A percentile compares a stretch with the other conserved stretches of the same genome.
Conservation (phyloP, 805 yeast genomes). For the Ogataea pilisensis region DNA sequence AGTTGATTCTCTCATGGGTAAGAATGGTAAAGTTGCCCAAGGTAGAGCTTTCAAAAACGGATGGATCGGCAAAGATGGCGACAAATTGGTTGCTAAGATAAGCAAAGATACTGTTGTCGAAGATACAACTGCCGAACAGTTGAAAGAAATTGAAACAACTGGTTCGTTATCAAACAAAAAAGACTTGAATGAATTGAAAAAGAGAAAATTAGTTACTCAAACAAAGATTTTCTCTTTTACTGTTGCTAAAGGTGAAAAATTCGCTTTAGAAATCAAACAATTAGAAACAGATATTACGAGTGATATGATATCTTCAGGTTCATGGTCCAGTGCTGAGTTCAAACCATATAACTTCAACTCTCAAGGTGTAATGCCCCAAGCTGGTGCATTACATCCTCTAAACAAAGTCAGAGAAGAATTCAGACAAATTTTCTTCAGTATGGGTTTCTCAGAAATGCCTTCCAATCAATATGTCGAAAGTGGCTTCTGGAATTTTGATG, state of each 20-base stretch:
- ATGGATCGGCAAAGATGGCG: conserved; percentile 90
- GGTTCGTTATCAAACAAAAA: conserved; percentile 58
- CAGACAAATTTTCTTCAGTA: conserved; percentile 92
- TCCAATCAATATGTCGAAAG: conserved; percentile 96
- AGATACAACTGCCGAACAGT: conserved; percentile 64
- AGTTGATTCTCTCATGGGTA: conserved; percentile 67
- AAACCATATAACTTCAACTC: conserved; percentile 96
- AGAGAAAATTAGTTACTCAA: conserved; percentile 78
- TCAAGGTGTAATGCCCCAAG: conserved; percentile 79
- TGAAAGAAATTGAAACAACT: conserved; percentile 50
- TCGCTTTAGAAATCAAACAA: conserved; percentile 73
- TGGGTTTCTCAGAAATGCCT: conserved; percentile 99
- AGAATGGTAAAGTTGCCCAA: conserved; percentile 88
- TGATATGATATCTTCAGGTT: conserved; percentile 81
- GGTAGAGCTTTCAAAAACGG: conserved; percentile 97
- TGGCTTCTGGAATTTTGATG: conserved; percentile 98
- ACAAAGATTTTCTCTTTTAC: conserved; percentile 71
- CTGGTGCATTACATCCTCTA: conserved; percentile 96
- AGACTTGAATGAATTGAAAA: conserved; percentile 79
- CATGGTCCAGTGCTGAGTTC: conserved; percentile 81
- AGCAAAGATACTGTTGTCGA: conserved; percentile 45
- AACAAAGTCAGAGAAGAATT: conserved; percentile 97
- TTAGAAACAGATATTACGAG: conserved; percentile 91
- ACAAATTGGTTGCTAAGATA: conserved; percentile 62
- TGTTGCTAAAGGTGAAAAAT: conserved; percentile 78